Conservation (phyloP, 257 asterid genomes). For the Ligustrum vulgare region DNA sequence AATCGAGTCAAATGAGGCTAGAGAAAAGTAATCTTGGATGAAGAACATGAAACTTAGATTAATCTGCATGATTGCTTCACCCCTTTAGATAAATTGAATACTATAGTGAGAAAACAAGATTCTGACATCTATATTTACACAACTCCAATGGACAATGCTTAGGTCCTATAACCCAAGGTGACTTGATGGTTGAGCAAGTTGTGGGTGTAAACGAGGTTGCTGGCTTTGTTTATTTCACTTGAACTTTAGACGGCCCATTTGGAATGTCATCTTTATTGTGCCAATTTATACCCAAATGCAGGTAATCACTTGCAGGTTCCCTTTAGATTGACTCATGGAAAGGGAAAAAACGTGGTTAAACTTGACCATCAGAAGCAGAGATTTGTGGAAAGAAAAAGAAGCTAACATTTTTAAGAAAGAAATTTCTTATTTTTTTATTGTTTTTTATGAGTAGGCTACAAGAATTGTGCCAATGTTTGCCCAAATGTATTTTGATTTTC, state of each 20-base stretch:
- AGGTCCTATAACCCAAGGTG: constrained; percentile 85
- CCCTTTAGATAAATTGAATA: constrained; percentile 62
- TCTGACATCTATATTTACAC: constrained; percentile 73
- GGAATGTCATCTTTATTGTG: constrained; percentile 79
- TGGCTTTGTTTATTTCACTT: constrained; percentile 69
- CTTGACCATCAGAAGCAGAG: constrained; percentile 83
- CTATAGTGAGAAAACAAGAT: constrained; percentile 81
- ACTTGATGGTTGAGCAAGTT: constrained; percentile 91
- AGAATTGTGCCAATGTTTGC: constrained; percentile 90
- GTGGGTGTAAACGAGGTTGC: constrained; percentile 81
- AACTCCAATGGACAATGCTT: constrained; percentile 63
- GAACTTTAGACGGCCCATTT: constrained; percentile 70
- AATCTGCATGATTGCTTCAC: constrained; percentile 88
- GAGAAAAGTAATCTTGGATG: constrained; percentile 63
- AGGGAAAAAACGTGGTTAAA: constrained; percentile 75
- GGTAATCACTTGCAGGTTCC: constrained; percentile 43
- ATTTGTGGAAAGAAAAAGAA: constrained; percentile 46
- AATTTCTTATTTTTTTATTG: background rate
- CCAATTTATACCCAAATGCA: constrained; percentile 50
- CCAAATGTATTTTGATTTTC: constrained; percentile 69
- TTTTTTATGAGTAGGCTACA: constrained; percentile 61
- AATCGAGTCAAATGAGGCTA: constrained; percentile 46
- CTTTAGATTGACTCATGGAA: constrained; percentile 66
- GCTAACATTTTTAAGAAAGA: too few relatives aligned
- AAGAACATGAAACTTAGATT: constrained; percentile 78